These are phyloP conservation scores for Kitagawia praeruptora DNA, from an alignment of 129 eudicot genomes.

Conservation along the genomic window DNA sequence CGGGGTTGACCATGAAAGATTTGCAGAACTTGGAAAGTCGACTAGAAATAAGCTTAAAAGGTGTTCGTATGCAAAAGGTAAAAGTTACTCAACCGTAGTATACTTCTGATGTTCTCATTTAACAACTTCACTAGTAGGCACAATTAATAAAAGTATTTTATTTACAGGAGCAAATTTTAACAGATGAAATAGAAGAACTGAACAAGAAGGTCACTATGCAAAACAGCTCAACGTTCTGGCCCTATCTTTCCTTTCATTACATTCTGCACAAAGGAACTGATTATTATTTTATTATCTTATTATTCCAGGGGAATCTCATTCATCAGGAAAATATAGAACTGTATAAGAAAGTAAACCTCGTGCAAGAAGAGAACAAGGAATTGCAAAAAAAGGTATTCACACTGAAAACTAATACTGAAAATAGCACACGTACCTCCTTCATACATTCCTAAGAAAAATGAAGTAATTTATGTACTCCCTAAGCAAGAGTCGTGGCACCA, in stretches of 20 bases:
- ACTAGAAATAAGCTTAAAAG: conserved; percentile 36
- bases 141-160: neutral
- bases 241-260: neutral
- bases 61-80: conserved; percentile 45
- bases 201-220: conserved; percentile 11
- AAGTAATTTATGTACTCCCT: neutral
- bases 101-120: neutral
- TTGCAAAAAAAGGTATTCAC: conserved; percentile 27
- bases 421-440: neutral
- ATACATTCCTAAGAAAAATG: neutral
- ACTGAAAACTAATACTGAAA: neutral
- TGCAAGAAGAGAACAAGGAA: conserved; percentile 33
- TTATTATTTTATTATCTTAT: neutral
- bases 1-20: conserved; percentile 39
- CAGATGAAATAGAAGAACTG: conserved; percentile 13
- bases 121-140: neutral
- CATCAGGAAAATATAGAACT: conserved; percentile 50
- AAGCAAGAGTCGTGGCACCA: neutral
- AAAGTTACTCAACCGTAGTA: neutral
- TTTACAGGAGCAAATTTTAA: conserved; percentile 34
- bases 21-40: conserved; percentile 35
- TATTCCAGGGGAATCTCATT: conserved; percentile 34
- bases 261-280: neutral
- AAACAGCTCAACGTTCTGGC: neutral
- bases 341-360: conserved; percentile 38